phyloP scores from a whole-genome alignment of 208 protist species.

The Angomonas desouzai region DNA sequence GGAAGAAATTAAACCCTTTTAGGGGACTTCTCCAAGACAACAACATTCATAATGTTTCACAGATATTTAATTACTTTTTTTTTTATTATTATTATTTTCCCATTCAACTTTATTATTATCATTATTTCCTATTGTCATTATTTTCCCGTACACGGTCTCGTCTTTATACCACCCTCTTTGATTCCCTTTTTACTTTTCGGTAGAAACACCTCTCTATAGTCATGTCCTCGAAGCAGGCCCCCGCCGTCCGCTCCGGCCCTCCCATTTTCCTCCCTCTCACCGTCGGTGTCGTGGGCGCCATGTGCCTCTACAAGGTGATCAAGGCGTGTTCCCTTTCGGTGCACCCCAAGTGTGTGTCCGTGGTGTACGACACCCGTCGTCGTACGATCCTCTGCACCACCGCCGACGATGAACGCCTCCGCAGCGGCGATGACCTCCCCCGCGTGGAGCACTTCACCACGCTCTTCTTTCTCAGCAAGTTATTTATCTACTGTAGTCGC shows the following conservation, averaged over 20 bases:
- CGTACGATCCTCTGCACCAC: conserved; percentile 62
- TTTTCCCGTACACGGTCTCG: too few species aligned
- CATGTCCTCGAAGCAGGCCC: background rate
- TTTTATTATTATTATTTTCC: background rate
- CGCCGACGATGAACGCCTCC: conserved; percentile 36
- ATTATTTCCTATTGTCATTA: too few species aligned
- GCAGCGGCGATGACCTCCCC: conserved; percentile 20
- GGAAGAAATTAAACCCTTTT: conserved; percentile 34
- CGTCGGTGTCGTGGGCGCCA: conserved; percentile 22
- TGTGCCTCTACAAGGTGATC: conserved; percentile 49
- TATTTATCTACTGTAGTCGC: conserved; percentile 41
- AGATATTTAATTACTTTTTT: background rate
- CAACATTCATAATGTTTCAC: background rate
- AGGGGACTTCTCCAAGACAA: background rate
- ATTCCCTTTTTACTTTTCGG: too few species aligned
- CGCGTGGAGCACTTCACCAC: conserved; percentile 49
- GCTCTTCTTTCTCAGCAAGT: conserved; percentile 40
- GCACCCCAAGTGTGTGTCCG: conserved; percentile 60
- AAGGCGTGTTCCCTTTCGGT: conserved; percentile 54
- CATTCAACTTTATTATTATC: background rate
- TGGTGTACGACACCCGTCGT: conserved; percentile 81
- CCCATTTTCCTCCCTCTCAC: conserved; percentile 38
- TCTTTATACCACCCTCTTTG: too few species aligned
- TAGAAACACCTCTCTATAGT: too few species aligned
- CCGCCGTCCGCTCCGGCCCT: background rate